Evolutionary conservation across 2,329 filamentous ascomycete genomes (phyloP).

Genomic region (Verticillium albo-atrum): DNA sequence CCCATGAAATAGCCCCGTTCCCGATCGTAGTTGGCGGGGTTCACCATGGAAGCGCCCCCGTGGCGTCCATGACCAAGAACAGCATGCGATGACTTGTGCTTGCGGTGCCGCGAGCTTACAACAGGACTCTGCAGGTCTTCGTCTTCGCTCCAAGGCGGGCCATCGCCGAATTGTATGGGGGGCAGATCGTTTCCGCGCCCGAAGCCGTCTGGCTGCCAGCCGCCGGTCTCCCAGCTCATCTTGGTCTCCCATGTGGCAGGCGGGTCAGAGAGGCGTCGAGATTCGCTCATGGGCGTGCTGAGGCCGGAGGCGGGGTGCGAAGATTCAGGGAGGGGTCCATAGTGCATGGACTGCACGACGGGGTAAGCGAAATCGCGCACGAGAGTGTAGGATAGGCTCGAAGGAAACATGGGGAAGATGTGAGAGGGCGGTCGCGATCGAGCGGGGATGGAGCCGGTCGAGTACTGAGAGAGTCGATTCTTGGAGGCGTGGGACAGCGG

Average conservation of each 20-base stretch:
- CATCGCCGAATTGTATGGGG: slow-evolving; percentile 79
- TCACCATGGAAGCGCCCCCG: slow-evolving; percentile 38
- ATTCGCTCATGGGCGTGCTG: slow-evolving; percentile 81
- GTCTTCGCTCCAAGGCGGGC: slow-evolving; percentile 91
- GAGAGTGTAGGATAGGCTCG: slow-evolving; percentile 79
- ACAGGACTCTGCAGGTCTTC: slow-evolving; percentile 92
- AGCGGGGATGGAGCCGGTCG: slow-evolving; percentile 61
- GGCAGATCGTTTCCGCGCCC: slow-evolving; percentile 61
- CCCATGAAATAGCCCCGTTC: slow-evolving; percentile 65
- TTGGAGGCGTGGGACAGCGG: slow-evolving; percentile 75
- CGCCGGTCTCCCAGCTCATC: slow-evolving; percentile 47
- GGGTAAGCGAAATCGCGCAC: slow-evolving; percentile 97
- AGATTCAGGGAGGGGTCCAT: slow-evolving; percentile 79
- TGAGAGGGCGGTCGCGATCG: slow-evolving; percentile 78
- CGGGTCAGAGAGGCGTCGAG: slow-evolving; percentile 79
- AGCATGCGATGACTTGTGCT: slow-evolving; percentile 68
- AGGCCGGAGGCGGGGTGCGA: slow-evolving; percentile 68
- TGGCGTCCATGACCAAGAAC: slow-evolving; percentile 37
- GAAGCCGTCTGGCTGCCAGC: slow-evolving; percentile 48
- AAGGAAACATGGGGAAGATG: slow-evolving; percentile 77
- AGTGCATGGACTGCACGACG: slow-evolving; percentile 78
- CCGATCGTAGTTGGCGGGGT: slow-evolving; percentile 46
- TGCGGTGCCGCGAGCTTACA: slow-evolving; percentile 78
- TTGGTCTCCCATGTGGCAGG: slow-evolving; percentile 69
- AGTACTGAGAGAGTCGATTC: slow-evolving; percentile 81